phyloP scores from a whole-genome alignment of 768 basidiomycete species.

The Lenzites betulinus region DNA sequence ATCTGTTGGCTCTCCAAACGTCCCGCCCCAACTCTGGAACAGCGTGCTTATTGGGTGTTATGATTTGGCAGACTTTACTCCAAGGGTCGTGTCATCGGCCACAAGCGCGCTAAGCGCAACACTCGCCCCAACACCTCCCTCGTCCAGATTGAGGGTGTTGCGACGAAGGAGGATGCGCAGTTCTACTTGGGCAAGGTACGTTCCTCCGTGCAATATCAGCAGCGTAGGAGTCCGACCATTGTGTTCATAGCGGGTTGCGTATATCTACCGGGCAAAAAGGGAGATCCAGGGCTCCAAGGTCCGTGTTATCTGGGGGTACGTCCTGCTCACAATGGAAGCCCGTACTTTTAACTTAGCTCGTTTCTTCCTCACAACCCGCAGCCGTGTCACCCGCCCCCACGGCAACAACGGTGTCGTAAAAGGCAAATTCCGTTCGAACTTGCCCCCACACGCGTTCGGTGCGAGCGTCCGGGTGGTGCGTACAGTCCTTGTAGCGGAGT shows the following conservation, averaged over 20 bases:
- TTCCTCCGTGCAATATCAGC: not conserved
- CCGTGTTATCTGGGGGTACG: conserved; percentile 98
- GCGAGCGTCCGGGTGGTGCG: conserved; percentile 87
- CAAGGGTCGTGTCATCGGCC: conserved; percentile 96
- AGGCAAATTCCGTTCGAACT: conserved; percentile 94
- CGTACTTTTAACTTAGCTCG: not conserved
- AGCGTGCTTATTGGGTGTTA: conserved; percentile 4
- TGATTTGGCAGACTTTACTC: conserved; percentile 70
- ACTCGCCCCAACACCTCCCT: conserved; percentile 94
- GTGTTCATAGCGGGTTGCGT: conserved; percentile 82
- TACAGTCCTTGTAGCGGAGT: not conserved
- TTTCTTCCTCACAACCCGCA: conserved; percentile 32
- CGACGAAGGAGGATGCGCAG: conserved; percentile 89
- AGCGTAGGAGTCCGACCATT: not conserved
- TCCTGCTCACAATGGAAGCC: conserved; percentile 9
- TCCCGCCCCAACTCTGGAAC: not conserved
- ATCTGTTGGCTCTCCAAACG: not conserved
- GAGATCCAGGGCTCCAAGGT: conserved; percentile 94
- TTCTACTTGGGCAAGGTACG: conserved; percentile 98
- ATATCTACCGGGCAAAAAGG: conserved; percentile 96
- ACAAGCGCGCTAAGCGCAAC: conserved; percentile 99
- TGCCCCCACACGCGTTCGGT: conserved; percentile 94
- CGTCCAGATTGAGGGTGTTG: conserved; percentile 96
- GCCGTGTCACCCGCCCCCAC: conserved; percentile 91
- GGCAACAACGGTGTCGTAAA: conserved; percentile 95